phyloP scores from a whole-genome alignment of 192 early-diverging fungal genomes.

The Backusella psychrophila region DNA sequence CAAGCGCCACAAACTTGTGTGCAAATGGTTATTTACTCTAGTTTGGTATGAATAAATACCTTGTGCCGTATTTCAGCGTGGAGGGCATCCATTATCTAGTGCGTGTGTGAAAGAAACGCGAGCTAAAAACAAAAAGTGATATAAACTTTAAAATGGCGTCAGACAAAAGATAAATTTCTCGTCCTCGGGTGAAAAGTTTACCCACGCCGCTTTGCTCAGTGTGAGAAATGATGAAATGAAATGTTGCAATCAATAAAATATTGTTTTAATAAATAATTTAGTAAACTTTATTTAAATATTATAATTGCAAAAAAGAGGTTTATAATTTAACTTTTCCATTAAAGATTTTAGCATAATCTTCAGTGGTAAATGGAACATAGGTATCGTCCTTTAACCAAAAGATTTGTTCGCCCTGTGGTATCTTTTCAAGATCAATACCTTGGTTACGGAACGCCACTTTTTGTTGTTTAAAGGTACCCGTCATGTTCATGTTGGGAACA shows the following conservation, averaged over 20 bases:
- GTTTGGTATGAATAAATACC: too few relatives aligned
- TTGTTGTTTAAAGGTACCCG: conserved; percentile 51
- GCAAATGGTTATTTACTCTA: too few relatives aligned
- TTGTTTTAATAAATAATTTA: neutral
- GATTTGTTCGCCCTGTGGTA: conserved; percentile 31
- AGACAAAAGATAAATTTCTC: too few relatives aligned
- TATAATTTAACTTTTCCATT: conserved; percentile 26
- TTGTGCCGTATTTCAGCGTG: too few relatives aligned
- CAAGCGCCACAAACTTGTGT: too few relatives aligned
- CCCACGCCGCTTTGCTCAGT: too few relatives aligned
- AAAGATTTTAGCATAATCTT: conserved; percentile 12
- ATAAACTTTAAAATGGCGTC: too few relatives aligned
- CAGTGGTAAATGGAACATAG: conserved; percentile 41
- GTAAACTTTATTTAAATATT: neutral
- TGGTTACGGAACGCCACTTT: conserved; percentile 45
- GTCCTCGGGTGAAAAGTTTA: too few relatives aligned
- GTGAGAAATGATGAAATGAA: too few relatives aligned
- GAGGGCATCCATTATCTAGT: too few relatives aligned
- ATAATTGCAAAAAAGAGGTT: neutral
- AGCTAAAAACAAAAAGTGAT: too few relatives aligned
- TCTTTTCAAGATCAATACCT: conserved; percentile 37
- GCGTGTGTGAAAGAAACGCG: too few relatives aligned
- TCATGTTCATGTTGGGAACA: conserved; percentile 44
- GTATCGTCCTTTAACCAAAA: conserved; percentile 40
- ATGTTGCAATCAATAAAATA: neutral